phyloP scores from a whole-genome alignment of 2,329 filamentous ascomycete genomes.

The Xylaria sp. region DNA sequence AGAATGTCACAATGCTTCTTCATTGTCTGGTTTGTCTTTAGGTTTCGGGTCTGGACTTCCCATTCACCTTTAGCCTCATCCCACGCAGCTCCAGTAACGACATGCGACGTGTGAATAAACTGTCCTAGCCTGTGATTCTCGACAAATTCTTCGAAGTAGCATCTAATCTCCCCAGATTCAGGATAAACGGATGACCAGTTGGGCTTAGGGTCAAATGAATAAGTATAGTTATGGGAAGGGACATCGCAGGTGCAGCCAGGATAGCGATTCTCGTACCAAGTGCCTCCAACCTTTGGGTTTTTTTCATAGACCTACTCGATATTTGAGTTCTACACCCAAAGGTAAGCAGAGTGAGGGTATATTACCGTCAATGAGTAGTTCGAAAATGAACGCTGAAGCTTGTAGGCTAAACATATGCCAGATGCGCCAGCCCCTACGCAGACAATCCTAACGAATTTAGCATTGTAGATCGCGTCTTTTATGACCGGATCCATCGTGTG shows the following conservation, averaged over 20 bases:
- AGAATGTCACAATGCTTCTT: constrained; percentile 53
- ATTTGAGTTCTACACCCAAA: neutral
- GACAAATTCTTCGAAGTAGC: constrained; percentile 49
- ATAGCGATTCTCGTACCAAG: constrained; percentile 24
- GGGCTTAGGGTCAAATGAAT: constrained; percentile 15
- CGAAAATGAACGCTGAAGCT: constrained; percentile 50
- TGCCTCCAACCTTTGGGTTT: constrained; percentile 13
- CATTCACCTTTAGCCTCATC: constrained; percentile 43
- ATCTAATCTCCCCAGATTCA: constrained; percentile 44
- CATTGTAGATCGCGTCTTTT: too few relatives aligned
- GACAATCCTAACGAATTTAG: constrained; percentile 42
- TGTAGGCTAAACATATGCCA: constrained; percentile 54
- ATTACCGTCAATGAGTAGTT: constrained; percentile 44
- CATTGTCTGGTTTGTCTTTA: constrained; percentile 37
- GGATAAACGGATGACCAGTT: constrained; percentile 13
- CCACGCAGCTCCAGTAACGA: constrained; percentile 44
- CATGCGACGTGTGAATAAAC: constrained; percentile 39
- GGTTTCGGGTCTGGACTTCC: constrained; percentile 41
- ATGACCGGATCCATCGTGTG: constrained; percentile 24
- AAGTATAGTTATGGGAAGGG: constrained; percentile 19
- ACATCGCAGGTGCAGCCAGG: constrained; percentile 23
- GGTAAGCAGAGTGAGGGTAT: neutral
- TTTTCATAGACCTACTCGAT: constrained; percentile 41
- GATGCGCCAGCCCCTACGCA: constrained; percentile 55
- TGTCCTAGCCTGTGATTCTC: constrained; percentile 46